A percentile compares a stretch with the other conserved stretches of the same genome.
Evolutionary conservation across 2,329 filamentous ascomycete genomes (phyloP).

Genomic region (Aaosphaeria pasadenensis): DNA sequence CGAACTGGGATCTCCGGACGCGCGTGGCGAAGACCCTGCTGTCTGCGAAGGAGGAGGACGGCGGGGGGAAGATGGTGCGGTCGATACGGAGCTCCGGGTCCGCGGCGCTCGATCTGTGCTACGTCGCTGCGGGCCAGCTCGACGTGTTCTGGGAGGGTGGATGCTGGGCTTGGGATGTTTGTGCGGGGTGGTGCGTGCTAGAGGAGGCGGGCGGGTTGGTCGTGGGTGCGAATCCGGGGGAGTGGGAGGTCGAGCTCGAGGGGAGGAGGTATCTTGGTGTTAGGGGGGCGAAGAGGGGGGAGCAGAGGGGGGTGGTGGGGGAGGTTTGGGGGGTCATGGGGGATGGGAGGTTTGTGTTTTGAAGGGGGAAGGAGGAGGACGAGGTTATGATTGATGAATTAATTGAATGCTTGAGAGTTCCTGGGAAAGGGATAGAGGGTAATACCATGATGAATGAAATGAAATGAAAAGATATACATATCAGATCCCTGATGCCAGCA

Average conservation of each 20-base stretch:
- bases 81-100: conserved; percentile 33
- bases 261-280: conserved; percentile 35
- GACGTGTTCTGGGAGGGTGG: conserved; percentile 39
- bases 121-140: conserved; percentile 33
- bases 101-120: conserved; percentile 38
- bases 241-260: conserved; percentile 33
- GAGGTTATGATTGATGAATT: background rate
- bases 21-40: conserved; percentile 26
- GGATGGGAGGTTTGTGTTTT: conserved; percentile 27
- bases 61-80: conserved; percentile 32
- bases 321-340: conserved; percentile 37
- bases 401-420: no score
- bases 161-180: conserved; percentile 36
- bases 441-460: background rate
- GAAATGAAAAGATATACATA: background rate
- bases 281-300: conserved; percentile 23
- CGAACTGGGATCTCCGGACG: conserved; percentile 36
- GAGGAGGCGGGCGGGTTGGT: conserved; percentile 38
- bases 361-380: background rate
- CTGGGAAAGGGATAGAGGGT: background rate
- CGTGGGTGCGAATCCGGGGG: conserved; percentile 32
- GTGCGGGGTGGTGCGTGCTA: conserved; percentile 37
- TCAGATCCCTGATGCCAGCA: no score
- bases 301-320: conserved; percentile 30
- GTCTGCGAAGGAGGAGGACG: conserved; percentile 14